Conservation (phyloP, 1,139 yeast genomes). For the Blastobotrys capitulatus region DNA sequence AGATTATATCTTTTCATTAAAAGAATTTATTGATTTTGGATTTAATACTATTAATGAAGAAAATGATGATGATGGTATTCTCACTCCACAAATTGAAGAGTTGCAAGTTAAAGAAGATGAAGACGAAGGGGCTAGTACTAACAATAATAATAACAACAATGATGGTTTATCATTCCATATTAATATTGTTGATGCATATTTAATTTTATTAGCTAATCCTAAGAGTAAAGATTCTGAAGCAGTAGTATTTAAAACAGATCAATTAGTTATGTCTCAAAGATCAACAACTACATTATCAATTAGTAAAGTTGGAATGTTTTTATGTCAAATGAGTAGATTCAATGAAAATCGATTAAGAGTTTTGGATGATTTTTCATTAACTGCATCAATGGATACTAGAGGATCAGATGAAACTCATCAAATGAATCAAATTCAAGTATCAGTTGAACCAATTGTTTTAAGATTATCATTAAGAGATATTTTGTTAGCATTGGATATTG, state of each 20-base stretch:
- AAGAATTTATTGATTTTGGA: constrained; percentile 52
- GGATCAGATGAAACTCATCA: constrained; percentile 54
- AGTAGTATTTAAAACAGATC: constrained; percentile 82
- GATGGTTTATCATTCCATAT: constrained; percentile 48
- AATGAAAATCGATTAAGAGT: constrained; percentile 61
- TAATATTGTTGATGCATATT: constrained; percentile 71
- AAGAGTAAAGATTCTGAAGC: constrained; percentile 70
- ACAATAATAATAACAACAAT: no score
- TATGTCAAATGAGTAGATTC: constrained; percentile 66
- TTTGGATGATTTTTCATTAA: constrained; percentile 82
- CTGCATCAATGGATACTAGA: constrained; percentile 66
- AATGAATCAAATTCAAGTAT: constrained; percentile 59
- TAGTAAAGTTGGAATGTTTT: constrained; percentile 79
- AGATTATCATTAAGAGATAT: constrained; percentile 86
- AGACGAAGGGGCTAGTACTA: constrained; percentile 14
- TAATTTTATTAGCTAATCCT: constrained; percentile 79
- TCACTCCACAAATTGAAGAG: constrained; percentile 11
- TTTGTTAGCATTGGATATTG: constrained; percentile 65
- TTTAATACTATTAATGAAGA: constrained; percentile 19
- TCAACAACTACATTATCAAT: constrained; percentile 58
- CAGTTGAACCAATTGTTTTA: constrained; percentile 74
- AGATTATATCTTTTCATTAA: constrained; percentile 77
- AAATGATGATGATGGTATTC: not conserved
- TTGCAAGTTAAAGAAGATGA: not conserved
- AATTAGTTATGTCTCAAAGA: constrained; percentile 65